Conservation (phyloP, 139 green algal genomes). For the Marvania coccoides region DNA sequence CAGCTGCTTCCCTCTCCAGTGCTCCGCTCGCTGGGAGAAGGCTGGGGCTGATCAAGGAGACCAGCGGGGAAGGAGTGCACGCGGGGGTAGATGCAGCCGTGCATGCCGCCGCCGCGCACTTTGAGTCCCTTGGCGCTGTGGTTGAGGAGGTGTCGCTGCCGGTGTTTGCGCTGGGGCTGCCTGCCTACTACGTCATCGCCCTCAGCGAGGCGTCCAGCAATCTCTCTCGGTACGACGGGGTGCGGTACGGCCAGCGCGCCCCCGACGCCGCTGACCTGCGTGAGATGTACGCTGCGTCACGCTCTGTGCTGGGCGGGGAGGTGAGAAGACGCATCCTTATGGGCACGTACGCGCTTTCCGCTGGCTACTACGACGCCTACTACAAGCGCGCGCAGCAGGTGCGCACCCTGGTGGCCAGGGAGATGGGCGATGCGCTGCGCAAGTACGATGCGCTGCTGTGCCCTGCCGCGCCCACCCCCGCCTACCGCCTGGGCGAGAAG, state of each 20-base stretch:
- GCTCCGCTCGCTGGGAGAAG: constrained; percentile 53
- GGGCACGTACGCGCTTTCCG: constrained; percentile 93
- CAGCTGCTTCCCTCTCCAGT: constrained; percentile 28
- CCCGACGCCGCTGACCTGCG: constrained; percentile 8
- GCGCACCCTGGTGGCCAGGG: constrained; percentile 71
- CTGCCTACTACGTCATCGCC: constrained; percentile 96
- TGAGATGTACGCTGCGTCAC: constrained; percentile 52
- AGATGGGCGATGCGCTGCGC: constrained; percentile 51
- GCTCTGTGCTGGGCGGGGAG: constrained; percentile 65
- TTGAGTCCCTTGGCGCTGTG: constrained; percentile 61
- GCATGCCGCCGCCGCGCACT: constrained; percentile 33
- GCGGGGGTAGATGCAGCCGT: constrained; percentile 21
- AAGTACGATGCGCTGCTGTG: constrained; percentile 65
- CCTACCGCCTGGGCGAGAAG: constrained; percentile 83
- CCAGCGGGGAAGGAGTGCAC: constrained; percentile 70
- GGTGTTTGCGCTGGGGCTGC: constrained; percentile 65
- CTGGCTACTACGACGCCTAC: constrained; percentile 94
- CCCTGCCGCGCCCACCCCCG: constrained; percentile 75
- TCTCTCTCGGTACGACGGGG: constrained; percentile 91
- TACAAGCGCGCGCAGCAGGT: constrained; percentile 96
- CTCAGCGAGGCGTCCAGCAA: constrained; percentile 90
- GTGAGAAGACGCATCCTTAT: constrained; percentile 95
- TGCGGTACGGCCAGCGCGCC: constrained; percentile 70
- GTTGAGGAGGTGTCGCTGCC: constrained; percentile 74
- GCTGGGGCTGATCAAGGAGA: constrained; percentile 71